A percentile compares a stretch with the other conserved stretches of the same genome.
Evolutionary conservation across 2,329 filamentous ascomycete genomes (phyloP).

Genomic region (Sclerotinia trifoliorum): DNA sequence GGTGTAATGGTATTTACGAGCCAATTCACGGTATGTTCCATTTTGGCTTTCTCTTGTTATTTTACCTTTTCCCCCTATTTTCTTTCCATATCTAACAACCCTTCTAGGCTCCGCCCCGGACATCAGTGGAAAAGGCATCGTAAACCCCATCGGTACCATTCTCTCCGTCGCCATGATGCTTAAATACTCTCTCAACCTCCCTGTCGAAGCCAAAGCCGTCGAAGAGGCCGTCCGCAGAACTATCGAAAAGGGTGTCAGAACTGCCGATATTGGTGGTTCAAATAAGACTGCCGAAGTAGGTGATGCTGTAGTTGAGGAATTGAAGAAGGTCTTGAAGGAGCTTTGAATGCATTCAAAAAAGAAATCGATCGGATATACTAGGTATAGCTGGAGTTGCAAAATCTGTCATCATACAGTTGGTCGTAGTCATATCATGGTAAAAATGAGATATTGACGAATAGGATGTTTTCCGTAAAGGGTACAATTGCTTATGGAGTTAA

Average conservation of each 20-base stretch:
- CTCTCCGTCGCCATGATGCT: conserved; percentile 95
- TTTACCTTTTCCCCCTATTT: background rate
- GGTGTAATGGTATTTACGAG: conserved; percentile 94
- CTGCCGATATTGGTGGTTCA: conserved; percentile 80
- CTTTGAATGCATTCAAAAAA: conserved; percentile 19
- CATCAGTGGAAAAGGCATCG: conserved; percentile 86
- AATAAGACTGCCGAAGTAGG: conserved; percentile 75
- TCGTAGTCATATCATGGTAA: background rate
- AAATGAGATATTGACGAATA: background rate
- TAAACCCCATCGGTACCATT: conserved; percentile 90
- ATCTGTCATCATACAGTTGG: background rate
- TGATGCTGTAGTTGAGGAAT: conserved; percentile 74
- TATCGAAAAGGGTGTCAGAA: conserved; percentile 75
- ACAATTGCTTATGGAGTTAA: background rate
- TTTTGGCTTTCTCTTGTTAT: background rate
- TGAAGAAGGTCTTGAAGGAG: conserved; percentile 61
- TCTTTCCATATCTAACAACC: background rate
- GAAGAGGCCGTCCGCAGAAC: conserved; percentile 78
- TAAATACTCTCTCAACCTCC: conserved; percentile 82
- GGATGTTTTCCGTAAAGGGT: background rate
- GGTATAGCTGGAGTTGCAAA: background rate
- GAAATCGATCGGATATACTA: background rate
- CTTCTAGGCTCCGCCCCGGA: conserved; percentile 77
- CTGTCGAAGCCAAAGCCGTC: conserved; percentile 72
- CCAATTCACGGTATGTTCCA: conserved; percentile 77